A percentile compares a stretch with the other conserved stretches of the same genome.
phyloP scores from a whole-genome alignment of 108 stramenopile genomes.

The Pseudonitzschia multiseries region DNA sequence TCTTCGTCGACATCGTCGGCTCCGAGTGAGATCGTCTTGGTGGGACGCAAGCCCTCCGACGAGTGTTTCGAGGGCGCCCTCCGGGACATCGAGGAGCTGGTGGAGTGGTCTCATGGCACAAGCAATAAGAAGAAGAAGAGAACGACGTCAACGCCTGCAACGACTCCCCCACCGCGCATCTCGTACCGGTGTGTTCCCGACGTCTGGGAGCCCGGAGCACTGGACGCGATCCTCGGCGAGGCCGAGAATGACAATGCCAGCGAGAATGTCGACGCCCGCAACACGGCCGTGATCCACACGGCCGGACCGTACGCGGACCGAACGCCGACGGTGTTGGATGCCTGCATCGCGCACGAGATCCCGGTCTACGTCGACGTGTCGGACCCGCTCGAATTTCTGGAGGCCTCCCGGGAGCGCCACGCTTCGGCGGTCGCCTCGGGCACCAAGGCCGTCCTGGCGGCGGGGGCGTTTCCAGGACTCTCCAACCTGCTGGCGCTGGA shows the following conservation, averaged over 20 bases:
- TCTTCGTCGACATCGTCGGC: conserved; percentile 10
- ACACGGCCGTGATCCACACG: conserved; percentile 43
- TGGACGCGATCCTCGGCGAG: conserved; percentile 14
- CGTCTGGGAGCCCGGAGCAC: conserved; percentile 24
- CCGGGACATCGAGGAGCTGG: conserved; percentile 34
- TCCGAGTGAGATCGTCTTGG: conserved; percentile 32
- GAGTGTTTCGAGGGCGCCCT: not conserved
- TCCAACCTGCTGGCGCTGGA: conserved; percentile 64
- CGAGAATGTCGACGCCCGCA: not conserved
- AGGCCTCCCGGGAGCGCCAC: conserved; percentile 24
- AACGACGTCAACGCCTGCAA: not conserved
- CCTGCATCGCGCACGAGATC: conserved; percentile 13
- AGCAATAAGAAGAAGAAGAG: too few relatives aligned
- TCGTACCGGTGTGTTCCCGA: conserved; percentile 13
- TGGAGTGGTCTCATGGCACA: not conserved
- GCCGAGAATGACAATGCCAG: too few relatives aligned
- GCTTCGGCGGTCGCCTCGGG: conserved; percentile 20
- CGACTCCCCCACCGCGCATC: not conserved
- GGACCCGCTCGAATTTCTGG: conserved; percentile 53
- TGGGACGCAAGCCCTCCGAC: conserved; percentile 30
- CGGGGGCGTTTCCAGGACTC: conserved; percentile 68
- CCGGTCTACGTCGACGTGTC: conserved; percentile 56
- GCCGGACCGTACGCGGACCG: conserved; percentile 55
- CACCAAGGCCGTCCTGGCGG: conserved; percentile 47
- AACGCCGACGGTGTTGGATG: conserved; percentile 31